Evolutionary conservation across 225 moss, liverwort and hornwort species (phyloP).

Genomic region (Straminergon stramineum): DNA sequence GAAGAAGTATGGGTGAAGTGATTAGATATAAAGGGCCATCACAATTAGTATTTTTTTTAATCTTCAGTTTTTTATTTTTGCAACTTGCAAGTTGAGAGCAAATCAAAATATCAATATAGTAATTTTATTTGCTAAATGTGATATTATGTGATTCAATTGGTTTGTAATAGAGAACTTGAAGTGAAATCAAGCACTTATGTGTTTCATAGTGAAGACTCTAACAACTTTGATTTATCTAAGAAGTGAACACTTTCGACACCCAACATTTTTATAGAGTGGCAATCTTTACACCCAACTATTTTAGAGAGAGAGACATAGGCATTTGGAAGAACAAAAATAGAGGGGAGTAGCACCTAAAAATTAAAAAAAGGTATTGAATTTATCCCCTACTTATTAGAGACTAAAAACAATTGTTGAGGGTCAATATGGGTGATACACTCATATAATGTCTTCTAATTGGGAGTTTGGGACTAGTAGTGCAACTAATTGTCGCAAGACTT

Average conservation of each 20-base stretch:
- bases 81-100: not conserved
- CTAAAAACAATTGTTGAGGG: no score
- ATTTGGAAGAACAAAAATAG: not conserved
- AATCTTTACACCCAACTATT: not conserved
- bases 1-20: not conserved
- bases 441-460: not conserved
- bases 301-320: no score
- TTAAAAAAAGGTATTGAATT: not conserved
- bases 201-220: not conserved
- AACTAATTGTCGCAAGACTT: not conserved
- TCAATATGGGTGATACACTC: not conserved
- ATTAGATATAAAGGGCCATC: no score
- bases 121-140: not conserved
- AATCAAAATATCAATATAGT: not conserved
- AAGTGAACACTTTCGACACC: not conserved
- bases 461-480: not conserved
- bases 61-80: not conserved
- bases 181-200: not conserved
- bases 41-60: no score
- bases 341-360: accelerated
- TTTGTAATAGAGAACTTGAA: not conserved
- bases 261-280: not conserved
- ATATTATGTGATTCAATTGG: not conserved
- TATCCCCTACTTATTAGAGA: not conserved
- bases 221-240: not conserved